These are phyloP conservation scores for Plasmodium ovale DNA, from an alignment of 169 alveolate species.

Conservation along the genomic window DNA sequence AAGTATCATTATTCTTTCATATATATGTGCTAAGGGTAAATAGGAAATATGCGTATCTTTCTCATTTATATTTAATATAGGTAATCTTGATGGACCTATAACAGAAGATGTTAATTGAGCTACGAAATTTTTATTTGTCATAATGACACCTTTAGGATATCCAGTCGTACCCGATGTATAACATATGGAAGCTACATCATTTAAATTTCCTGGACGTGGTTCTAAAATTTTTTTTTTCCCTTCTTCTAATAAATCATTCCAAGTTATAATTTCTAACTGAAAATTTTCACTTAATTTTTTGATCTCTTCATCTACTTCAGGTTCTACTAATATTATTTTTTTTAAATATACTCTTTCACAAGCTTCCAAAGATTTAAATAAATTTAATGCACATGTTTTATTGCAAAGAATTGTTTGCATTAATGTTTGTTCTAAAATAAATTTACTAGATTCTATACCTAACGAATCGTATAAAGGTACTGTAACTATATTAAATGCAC, in stretches of 20 bases:
- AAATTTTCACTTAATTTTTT: slow-evolving; percentile 25
- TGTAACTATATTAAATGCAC: slow-evolving; percentile 86
- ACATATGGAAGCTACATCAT: slow-evolving; percentile 91
- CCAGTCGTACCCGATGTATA: slow-evolving; percentile 99
- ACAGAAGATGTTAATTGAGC: slow-evolving; percentile 7
- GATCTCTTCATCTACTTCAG: slow-evolving; percentile 27
- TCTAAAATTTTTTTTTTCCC: slow-evolving; percentile 77
- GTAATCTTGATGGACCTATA: slow-evolving; percentile 21
- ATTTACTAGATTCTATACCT: slow-evolving; percentile 83
- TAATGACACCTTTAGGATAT: slow-evolving; percentile 97
- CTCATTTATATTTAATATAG: slow-evolving; percentile 41
- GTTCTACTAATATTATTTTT: slow-evolving; percentile 54
- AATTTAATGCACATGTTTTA: slow-evolving; percentile 35
- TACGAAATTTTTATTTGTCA: slow-evolving; percentile 85
- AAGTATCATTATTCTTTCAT: slow-evolving; percentile 91
- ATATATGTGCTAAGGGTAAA: slow-evolving; percentile 96
- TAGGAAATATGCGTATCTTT: slow-evolving; percentile 92
- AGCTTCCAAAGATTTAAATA: slow-evolving; percentile 35
- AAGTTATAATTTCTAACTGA: slow-evolving; percentile 69
- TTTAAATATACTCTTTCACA: slow-evolving; percentile 33
- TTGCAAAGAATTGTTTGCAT: slow-evolving; percentile 71
- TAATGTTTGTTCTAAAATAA: slow-evolving; percentile 78
- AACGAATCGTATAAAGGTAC: slow-evolving; percentile 89
- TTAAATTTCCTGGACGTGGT: slow-evolving; percentile 83
- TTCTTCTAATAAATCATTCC: slow-evolving; percentile 77